Evolutionary conservation across 208 protist genomes (phyloP), one percentile per base, ranked within the genome.

Genomic region (Crithidia expoeki): DNA sequence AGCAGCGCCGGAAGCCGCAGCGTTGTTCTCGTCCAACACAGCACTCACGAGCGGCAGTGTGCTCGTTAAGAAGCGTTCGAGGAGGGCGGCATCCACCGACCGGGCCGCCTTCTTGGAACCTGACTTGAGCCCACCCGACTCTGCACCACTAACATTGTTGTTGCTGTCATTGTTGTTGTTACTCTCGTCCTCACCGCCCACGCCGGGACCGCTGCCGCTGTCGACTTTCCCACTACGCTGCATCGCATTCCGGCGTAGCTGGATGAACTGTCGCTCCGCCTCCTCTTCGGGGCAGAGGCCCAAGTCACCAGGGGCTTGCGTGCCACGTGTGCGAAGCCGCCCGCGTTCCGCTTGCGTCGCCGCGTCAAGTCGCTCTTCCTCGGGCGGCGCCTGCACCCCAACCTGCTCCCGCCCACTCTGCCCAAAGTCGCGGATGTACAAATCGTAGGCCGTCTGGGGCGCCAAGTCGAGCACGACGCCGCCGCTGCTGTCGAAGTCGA

Each of bases 371-470:
- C 58, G 66, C 68, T 92, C 83, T 64, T 92, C 86, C 71, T 92
- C 83, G 0, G 80, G 55, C 12, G 88, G 88, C 21, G 70, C 79
- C 75, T 93, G 86, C 64, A 89, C 79, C 0, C 68, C 78, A 7
- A 72, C 76, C 69, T 92, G 88, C 40, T 77, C 67, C 16, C 71
- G 76, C 5, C 84, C 83, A 42, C 62, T 85, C 44, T 86, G 68
- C 17, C 84, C 79, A 79, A 93, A 93, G 34, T 84, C 87, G 27
- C 85, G 81, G 46, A 96, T 93, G 77, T 93, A 96, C 44, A 92
- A 65, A 38, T 96, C 91, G 74, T 96, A 96, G 74, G 89, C 84
- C 27, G 81, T 88, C 77, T 93, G 91, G 49, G 91, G 91, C 5
- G 87, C 81, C 12, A 88, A 53, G 58, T 94, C 91, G 14, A 85